phyloP scores from a whole-genome alignment of 179 eudicot species.

The Patellifolia procumbens region DNA sequence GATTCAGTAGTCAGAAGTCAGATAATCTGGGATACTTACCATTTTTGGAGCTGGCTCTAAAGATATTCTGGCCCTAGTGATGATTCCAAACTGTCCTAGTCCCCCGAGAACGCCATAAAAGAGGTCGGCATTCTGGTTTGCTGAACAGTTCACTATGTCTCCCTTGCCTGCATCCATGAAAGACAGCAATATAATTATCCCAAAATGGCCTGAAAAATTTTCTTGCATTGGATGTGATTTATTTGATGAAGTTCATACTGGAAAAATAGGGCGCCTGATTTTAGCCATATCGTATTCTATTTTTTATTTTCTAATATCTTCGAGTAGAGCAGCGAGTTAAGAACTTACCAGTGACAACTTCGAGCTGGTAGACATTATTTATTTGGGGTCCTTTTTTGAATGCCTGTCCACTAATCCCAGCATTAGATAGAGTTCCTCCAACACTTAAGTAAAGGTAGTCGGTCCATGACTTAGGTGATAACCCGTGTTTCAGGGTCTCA shows the following conservation, averaged over 20 bases:
- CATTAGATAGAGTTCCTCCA: constrained; percentile 70
- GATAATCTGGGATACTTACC: constrained; percentile 40
- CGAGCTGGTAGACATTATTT: constrained; percentile 47
- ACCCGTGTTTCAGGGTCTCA: constrained; percentile 44
- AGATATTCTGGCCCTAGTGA: constrained; percentile 75
- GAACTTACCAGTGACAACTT: constrained; percentile 53
- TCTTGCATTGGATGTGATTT: background rate
- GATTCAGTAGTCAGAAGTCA: constrained; percentile 11
- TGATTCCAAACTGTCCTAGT: constrained; percentile 90
- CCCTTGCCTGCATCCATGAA: constrained; percentile 66
- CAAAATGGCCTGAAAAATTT: background rate
- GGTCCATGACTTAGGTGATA: constrained; percentile 65
- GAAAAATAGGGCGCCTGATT: background rate
- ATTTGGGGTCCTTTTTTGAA: constrained; percentile 58
- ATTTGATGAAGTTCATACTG: background rate
- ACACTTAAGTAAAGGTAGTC: constrained; percentile 63
- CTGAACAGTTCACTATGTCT: constrained; percentile 67
- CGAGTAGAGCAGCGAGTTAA: constrained; percentile 5
- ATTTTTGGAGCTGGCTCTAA: constrained; percentile 68
- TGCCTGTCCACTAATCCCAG: constrained; percentile 65
- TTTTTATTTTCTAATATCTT: background rate
- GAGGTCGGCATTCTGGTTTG: constrained; percentile 68
- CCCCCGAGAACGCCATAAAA: constrained; percentile 87
- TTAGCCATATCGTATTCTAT: background rate
- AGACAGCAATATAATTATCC: background rate